Evolutionary conservation across 805 yeast genomes (phyloP), one percentile per base, ranked within the genome.

Genomic region (Ogataea sp.): DNA sequence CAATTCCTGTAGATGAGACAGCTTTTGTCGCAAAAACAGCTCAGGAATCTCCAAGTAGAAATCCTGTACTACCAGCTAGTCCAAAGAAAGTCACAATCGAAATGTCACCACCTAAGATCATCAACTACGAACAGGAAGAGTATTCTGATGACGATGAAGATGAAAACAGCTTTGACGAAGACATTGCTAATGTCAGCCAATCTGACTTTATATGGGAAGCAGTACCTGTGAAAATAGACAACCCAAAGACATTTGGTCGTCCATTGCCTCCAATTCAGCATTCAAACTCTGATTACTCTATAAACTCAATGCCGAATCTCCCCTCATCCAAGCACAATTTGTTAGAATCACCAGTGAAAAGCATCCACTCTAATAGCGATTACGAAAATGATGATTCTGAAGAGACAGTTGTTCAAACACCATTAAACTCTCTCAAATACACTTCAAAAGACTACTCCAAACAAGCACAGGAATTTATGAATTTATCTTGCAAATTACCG

Each of bases 61-160:
- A 29, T n/a, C n/a, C n/a, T n/a, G n/a, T n/a, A 18, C 9, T 15
- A 4, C 34, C 25, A n/a, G 4, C 20, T 7, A 41, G 48, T 14
- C 50, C 67, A 0, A 65, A 62, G 39, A 56, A 62, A 4, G 71
- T 67, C 7, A 56, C 57, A 20, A 65, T 67, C 31, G 67, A 64
- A 38, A 41, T 47, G 6, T 55, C 66, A 1, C 68, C 71, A 3
- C 66, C 68, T 37, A 59, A 60, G 42, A 53, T 62, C 5, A 38
- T 63, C 25, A 61, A 64, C 38, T 64, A 60, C 41, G 63, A 61
- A 34, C 37, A 50, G 7, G 51, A 45, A 15, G 50, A 44, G 15
- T 40, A 34, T 16, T 23, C 34, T 2, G 37, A 38, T 25, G 51
- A 44, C 18, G 39, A 36, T 2, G 32, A 38, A 15, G 30, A 36